These are phyloP conservation scores for Albizia julibrissin DNA, from an alignment of 306 rosid species.

Conservation along the genomic window DNA sequence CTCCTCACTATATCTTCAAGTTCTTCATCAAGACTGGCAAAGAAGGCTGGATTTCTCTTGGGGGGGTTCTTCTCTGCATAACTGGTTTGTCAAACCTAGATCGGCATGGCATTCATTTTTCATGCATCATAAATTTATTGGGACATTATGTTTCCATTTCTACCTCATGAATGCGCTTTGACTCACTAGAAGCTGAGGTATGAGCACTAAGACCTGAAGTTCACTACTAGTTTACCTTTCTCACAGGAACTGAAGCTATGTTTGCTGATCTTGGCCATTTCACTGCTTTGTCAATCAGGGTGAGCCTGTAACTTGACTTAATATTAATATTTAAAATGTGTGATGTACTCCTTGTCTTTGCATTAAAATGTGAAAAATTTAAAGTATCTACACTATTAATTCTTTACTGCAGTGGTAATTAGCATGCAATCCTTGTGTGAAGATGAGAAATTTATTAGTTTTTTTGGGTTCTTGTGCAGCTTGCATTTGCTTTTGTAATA, in stretches of 20 bases:
- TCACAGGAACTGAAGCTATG: slow-evolving; percentile 89
- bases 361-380: not conserved
- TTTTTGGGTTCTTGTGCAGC: slow-evolving; percentile 47
- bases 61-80: slow-evolving; percentile 82
- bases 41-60: slow-evolving; percentile 88
- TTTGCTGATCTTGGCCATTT: slow-evolving; percentile 90
- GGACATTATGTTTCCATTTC: slow-evolving; percentile 15
- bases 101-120: slow-evolving; percentile 4
- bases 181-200: slow-evolving; percentile 1
- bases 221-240: slow-evolving; percentile 26
- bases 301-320: slow-evolving; percentile 35
- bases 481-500: slow-evolving; percentile 68
- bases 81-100: slow-evolving; percentile 65
- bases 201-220: not conserved
- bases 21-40: slow-evolving; percentile 64
- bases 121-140: slow-evolving; percentile 18
- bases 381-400: not conserved
- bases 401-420: slow-evolving; percentile 1
- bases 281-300: slow-evolving; percentile 83
- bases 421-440: not conserved
- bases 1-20: slow-evolving; percentile 70
- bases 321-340: not conserved
- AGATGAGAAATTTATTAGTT: slow-evolving; percentile 13
- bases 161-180: slow-evolving; percentile 19
- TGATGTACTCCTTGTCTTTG: not conserved